Conservation (phyloP, 1,284 basidiomycete species). For the Microbotryum lychnidis-dioicae region DNA sequence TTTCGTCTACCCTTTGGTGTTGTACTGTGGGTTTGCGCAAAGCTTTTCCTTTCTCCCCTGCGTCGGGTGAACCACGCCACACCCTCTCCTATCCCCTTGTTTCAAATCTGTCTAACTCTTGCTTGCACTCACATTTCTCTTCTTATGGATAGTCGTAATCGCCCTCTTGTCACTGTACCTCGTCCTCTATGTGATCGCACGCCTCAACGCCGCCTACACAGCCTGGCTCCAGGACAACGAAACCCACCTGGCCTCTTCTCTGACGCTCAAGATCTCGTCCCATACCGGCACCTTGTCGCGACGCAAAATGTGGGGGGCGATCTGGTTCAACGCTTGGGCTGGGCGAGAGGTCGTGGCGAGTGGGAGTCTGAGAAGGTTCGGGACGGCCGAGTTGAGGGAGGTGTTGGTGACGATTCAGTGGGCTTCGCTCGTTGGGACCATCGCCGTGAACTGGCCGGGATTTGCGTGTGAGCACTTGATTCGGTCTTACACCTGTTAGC, state of each 20-base stretch:
- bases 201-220: constrained; percentile 63
- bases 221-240: constrained; percentile 30
- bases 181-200: constrained; percentile 65
- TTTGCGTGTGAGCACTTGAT: constrained; percentile 65
- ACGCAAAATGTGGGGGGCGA: constrained; percentile 58
- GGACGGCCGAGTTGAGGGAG: constrained; percentile 86
- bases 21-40: constrained; percentile 47
- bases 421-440: constrained; percentile 65
- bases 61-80: too few species aligned
- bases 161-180: constrained; percentile 62
- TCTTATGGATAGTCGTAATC: constrained; percentile 53
- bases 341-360: constrained; percentile 77
- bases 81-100: background rate
- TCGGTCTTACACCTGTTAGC: too few species aligned
- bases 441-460: constrained; percentile 85
- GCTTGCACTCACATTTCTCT: constrained; percentile 39
- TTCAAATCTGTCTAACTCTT: background rate
- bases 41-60: background rate
- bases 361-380: constrained; percentile 80
- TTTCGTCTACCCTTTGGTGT: constrained; percentile 65
- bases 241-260: constrained; percentile 33
- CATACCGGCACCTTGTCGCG: constrained; percentile 40
- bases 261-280: constrained; percentile 30
- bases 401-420: constrained; percentile 86
- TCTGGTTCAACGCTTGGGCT: constrained; percentile 83